Conservation (phyloP, 2,329 filamentous ascomycete species). For the Verticillium zaregamsianum region DNA sequence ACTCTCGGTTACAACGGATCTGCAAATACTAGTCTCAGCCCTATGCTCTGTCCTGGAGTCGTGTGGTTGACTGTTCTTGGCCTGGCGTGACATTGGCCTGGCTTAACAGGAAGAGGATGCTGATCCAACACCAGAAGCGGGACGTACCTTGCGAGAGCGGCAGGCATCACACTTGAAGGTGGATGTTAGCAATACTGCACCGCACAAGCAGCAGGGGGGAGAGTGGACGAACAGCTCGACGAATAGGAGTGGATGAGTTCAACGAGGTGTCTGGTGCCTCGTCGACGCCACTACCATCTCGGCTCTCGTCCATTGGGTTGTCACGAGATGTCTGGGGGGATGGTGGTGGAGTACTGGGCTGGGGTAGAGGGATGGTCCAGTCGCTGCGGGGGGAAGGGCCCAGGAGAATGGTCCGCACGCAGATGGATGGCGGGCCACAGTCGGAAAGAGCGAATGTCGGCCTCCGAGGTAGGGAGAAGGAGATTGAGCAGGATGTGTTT, state of each 20-base stretch:
- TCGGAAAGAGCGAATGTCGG: conserved; percentile 7
- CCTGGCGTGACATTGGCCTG: neutral
- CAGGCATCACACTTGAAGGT: conserved; percentile 24
- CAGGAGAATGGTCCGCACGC: neutral
- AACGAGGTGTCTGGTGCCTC: conserved; percentile 7
- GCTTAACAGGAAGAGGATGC: neutral
- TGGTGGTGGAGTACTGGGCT: neutral
- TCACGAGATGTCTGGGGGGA: neutral
- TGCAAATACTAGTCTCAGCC: conserved; percentile 5
- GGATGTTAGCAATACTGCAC: neutral
- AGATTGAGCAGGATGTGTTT: neutral
- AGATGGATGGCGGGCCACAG: neutral
- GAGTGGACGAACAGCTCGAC: conserved; percentile 6
- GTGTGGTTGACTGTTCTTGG: too few species aligned
- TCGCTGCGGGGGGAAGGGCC: neutral
- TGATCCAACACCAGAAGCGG: neutral
- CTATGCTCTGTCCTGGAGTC: neutral
- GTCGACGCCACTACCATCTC: conserved; percentile 7
- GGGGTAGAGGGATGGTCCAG: neutral
- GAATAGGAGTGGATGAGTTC: conserved; percentile 3
- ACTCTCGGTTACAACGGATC: conserved; percentile 33
- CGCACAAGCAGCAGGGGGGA: neutral
- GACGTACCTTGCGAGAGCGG: conserved; percentile 26
- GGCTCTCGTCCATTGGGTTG: conserved; percentile 1
- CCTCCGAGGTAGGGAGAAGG: conserved; percentile 4